These are phyloP conservation scores for Leishmania tropica DNA, from an alignment of 208 protist genomes.

Conservation along the genomic window DNA sequence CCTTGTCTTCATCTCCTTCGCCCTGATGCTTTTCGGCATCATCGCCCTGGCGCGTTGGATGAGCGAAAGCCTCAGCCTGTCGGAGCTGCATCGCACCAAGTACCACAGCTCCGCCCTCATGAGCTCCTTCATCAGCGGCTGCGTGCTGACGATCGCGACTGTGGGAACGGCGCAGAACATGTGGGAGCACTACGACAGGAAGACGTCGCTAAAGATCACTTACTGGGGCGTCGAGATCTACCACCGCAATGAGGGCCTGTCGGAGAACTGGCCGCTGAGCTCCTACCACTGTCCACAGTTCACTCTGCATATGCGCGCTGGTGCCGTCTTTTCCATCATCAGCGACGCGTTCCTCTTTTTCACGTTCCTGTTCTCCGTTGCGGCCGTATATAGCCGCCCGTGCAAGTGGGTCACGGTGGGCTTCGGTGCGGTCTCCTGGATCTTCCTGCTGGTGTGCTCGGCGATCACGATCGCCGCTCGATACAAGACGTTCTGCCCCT, in stretches of 20 bases:
- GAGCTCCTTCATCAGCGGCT: slow-evolving; percentile 22
- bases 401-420: slow-evolving; percentile 44
- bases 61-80: slow-evolving; percentile 22
- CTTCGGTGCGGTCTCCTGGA: slow-evolving; percentile 24
- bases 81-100: slow-evolving; percentile 25
- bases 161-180: slow-evolving; percentile 47
- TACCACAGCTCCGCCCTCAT: slow-evolving; percentile 16
- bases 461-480: slow-evolving; percentile 40
- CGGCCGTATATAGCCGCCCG: slow-evolving; percentile 43
- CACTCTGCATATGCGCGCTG: slow-evolving; percentile 32
- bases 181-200: slow-evolving; percentile 46
- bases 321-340: slow-evolving; percentile 52
- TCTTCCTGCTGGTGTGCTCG: slow-evolving; percentile 48
- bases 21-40: slow-evolving; percentile 38
- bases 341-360: slow-evolving; percentile 40
- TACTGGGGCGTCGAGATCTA: slow-evolving; percentile 53
- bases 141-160: slow-evolving; percentile 35
- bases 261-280: slow-evolving; percentile 37
- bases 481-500: slow-evolving; percentile 47
- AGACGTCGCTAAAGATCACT: slow-evolving; percentile 40
- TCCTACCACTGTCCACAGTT: slow-evolving; percentile 40
- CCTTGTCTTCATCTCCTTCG: slow-evolving; percentile 43
- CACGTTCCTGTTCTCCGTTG: slow-evolving; percentile 31
- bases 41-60: slow-evolving; percentile 41
- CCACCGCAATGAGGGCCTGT: slow-evolving; percentile 30